These are phyloP conservation scores for Fagopyrum homotropicum DNA, from an alignment of 148 eudicot genomes.

Conservation along the genomic window DNA sequence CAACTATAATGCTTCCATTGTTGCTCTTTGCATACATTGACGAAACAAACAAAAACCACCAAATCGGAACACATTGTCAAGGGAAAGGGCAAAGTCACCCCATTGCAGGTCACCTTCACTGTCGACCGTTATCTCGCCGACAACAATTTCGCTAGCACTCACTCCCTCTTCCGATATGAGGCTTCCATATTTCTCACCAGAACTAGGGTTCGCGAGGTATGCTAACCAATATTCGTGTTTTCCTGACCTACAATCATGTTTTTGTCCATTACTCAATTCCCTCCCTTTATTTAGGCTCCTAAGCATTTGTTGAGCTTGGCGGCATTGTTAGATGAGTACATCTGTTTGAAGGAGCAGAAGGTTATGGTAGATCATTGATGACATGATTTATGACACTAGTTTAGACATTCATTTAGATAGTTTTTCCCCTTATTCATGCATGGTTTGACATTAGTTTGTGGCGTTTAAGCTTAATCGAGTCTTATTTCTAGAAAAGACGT, in stretches of 20 bases:
- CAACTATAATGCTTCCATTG: too few species aligned
- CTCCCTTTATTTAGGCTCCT: constrained; percentile 26
- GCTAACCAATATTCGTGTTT: too few species aligned
- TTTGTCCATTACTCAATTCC: background rate
- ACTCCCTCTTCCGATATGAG: constrained; percentile 51
- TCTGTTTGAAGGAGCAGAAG: constrained; percentile 61
- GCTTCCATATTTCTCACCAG: constrained; percentile 50
- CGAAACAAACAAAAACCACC: background rate
- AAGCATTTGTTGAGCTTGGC: constrained; percentile 51
- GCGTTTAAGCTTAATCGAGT: too few species aligned
- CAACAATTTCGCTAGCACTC: constrained; percentile 37
- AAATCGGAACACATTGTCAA: background rate
- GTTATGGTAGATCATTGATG: constrained; percentile 38
- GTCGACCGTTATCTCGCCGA: constrained; percentile 70
- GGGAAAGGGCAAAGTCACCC: constrained; percentile 45
- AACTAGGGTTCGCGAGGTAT: constrained; percentile 42
- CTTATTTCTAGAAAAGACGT: too few species aligned
- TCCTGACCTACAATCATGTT: background rate
- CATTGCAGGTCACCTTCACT: constrained; percentile 67
- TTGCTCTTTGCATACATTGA: background rate
- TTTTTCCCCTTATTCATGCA: too few species aligned
- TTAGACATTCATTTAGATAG: too few species aligned
- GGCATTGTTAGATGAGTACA: constrained; percentile 66
- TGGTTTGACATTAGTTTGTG: too few species aligned
- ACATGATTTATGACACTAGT: too few species aligned